Conservation (phyloP, 768 basidiomycete genomes). For the Rhizopogon vinicolor region DNA sequence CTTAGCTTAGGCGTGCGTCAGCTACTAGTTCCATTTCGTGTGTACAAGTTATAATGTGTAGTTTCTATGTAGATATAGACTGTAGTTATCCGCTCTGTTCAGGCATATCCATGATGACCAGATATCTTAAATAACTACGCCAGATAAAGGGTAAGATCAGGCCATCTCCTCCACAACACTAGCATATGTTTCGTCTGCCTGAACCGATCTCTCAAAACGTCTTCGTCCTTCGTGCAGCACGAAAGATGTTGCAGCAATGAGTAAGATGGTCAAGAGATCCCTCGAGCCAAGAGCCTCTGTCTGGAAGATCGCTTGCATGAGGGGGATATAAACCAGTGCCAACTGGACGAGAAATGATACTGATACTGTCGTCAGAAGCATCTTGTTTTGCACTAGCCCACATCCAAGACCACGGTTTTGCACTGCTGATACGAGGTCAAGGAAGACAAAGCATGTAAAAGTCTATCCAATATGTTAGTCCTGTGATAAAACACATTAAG, state of each 20-base stretch:
- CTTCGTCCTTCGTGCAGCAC: slow-evolving; percentile 74
- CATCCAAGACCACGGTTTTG: slow-evolving; percentile 93
- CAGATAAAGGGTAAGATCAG: slow-evolving; percentile 18
- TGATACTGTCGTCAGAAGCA: slow-evolving; percentile 86
- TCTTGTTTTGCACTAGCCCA: slow-evolving; percentile 77
- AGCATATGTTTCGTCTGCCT: slow-evolving; percentile 48
- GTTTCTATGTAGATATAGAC: slow-evolving; percentile 2
- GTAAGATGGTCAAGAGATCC: slow-evolving; percentile 70
- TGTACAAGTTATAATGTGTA: slow-evolving; percentile 7
- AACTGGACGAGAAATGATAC: slow-evolving; percentile 84
- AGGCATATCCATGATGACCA: background rate
- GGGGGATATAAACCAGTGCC: slow-evolving; percentile 81
- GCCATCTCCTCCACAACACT: slow-evolving; percentile 57
- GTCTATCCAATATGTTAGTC: slow-evolving; percentile 51
- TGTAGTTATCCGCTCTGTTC: slow-evolving; percentile 1
- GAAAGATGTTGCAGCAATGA: slow-evolving; percentile 62
- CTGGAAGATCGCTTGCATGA: slow-evolving; percentile 92
- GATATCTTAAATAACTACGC: background rate
- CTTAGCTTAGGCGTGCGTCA: background rate
- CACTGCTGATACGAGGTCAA: slow-evolving; percentile 91
- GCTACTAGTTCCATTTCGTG: background rate
- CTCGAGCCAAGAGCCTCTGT: slow-evolving; percentile 69
- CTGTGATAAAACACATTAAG: background rate
- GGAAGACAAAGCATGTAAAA: slow-evolving; percentile 95
- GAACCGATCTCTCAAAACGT: slow-evolving; percentile 65